phyloP scores from a whole-genome alignment of 306 rosid genomes.

The Quercus rubra region DNA sequence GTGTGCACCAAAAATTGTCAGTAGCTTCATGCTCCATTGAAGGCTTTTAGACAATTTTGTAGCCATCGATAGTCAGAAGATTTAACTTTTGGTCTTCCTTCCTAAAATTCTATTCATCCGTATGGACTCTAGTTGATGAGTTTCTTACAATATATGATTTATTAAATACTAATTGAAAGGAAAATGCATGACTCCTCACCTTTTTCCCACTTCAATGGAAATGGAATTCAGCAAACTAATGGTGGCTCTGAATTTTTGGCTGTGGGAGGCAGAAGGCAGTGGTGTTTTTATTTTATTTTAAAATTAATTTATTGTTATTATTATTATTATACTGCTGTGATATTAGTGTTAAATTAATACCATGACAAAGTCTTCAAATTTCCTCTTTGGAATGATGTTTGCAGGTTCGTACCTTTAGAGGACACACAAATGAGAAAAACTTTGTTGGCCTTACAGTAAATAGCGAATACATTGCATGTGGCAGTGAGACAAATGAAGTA shows the following conservation, averaged over 20 bases:
- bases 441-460: slow-evolving; percentile 93
- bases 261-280: background rate
- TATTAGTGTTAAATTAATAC: background rate
- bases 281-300: background rate
- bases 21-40: slow-evolving; percentile 10
- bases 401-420: slow-evolving; percentile 85
- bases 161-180: background rate
- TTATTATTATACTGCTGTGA: background rate
- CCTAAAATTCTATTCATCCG: background rate
- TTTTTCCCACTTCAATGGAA: background rate
- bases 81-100: background rate
- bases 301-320: no score
- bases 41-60: background rate
- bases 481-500: slow-evolving; percentile 96
- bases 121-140: background rate
- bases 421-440: slow-evolving; percentile 95
- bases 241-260: background rate
- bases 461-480: slow-evolving; percentile 87
- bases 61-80: background rate
- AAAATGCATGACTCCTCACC: background rate
- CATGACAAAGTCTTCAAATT: slow-evolving; percentile 3
- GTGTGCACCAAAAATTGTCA: background rate
- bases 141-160: background rate
- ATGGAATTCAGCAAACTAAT: background rate
- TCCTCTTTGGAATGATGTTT: background rate